Percentiles rank a stretch among this genome's conserved stretches.
These are phyloP conservation scores for Phaseolus lunatus DNA, from an alignment of 306 rosid species.

Conservation along the genomic window DNA sequence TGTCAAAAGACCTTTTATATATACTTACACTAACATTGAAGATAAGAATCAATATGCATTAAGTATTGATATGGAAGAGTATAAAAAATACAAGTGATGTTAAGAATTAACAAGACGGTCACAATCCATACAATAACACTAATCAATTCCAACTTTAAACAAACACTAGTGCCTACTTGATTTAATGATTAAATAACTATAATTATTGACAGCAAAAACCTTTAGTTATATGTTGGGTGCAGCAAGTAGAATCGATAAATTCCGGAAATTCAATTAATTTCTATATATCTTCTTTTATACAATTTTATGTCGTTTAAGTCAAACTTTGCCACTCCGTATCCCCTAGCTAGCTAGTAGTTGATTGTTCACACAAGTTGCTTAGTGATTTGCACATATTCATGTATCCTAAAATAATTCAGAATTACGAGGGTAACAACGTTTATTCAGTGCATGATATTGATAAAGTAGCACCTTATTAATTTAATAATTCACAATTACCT, in stretches of 20 bases:
- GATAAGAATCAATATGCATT: too few relatives aligned
- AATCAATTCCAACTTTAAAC: too few relatives aligned
- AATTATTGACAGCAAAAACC: not conserved
- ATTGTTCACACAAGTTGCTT: not conserved
- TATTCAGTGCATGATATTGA: not conserved
- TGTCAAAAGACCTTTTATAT: too few relatives aligned
- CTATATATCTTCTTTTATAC: not conserved
- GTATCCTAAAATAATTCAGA: constrained; percentile 1
- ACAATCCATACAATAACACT: too few relatives aligned
- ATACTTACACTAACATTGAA: too few relatives aligned
- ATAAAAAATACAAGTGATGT: too few relatives aligned
- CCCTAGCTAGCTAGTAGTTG: constrained; percentile 8
- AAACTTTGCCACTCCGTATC: not conserved
- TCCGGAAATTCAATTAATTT: not conserved
- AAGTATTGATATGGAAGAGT: too few relatives aligned
- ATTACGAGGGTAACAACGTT: not conserved
- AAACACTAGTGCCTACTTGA: not conserved
- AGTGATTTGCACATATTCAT: not conserved
- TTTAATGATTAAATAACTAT: not conserved
- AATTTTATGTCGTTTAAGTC: not conserved
- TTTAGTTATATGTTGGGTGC: not conserved
- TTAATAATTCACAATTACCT: constrained; percentile 20
- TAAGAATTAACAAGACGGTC: too few relatives aligned
- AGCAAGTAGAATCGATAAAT: not conserved
- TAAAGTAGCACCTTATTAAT: not conserved